A percentile compares a stretch with the other conserved stretches of the same genome.
Evolutionary conservation across 805 yeast species (phyloP).

Genomic region (Yarrowia alimentaria): DNA sequence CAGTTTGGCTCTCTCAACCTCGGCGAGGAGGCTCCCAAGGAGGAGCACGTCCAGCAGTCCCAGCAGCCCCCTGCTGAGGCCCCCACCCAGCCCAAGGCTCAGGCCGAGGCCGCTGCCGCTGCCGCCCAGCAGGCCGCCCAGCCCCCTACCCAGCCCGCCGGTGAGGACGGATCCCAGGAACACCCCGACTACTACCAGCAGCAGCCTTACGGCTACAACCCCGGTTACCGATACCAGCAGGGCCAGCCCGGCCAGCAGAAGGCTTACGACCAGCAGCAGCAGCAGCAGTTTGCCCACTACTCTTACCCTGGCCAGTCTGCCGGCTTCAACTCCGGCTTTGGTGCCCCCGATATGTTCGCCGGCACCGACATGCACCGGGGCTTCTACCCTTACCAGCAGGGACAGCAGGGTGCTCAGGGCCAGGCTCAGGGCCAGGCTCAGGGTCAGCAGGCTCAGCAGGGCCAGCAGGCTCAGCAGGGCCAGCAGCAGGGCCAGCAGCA

Average conservation of each 20-base stretch:
- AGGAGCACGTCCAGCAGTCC: too few species aligned
- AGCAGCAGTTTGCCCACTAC: slow-evolving; percentile 26
- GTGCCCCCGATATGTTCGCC: slow-evolving; percentile 27
- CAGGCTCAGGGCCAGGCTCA: neutral
- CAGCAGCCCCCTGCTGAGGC: slow-evolving; percentile 28
- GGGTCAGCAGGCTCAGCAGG: neutral
- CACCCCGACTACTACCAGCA: slow-evolving; percentile 27
- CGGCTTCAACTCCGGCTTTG: slow-evolving; percentile 21
- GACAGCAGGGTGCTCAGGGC: neutral
- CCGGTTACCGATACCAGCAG: slow-evolving; percentile 23
- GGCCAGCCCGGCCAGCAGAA: slow-evolving; percentile 25
- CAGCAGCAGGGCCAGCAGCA: slow-evolving; percentile 5
- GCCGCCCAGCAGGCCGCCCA: slow-evolving; percentile 28
- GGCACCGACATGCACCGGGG: slow-evolving; percentile 27
- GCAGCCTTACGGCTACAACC: slow-evolving; percentile 27
- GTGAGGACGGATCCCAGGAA: slow-evolving; percentile 6
- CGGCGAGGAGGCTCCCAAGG: slow-evolving; percentile 42
- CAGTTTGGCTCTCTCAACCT: slow-evolving; percentile 61
- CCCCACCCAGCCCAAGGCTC: slow-evolving; percentile 27
- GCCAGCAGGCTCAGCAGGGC: slow-evolving; percentile 14
- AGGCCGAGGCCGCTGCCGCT: slow-evolving; percentile 27
- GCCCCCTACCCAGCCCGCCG: slow-evolving; percentile 7
- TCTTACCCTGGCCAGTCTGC: slow-evolving; percentile 26
- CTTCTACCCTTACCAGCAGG: slow-evolving; percentile 27
- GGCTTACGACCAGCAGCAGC: slow-evolving; percentile 23